Evolutionary conservation across 495 filamentous ascomycete species (phyloP), one percentile per base, ranked within the genome.

Genomic region (Daldinia grandis): DNA sequence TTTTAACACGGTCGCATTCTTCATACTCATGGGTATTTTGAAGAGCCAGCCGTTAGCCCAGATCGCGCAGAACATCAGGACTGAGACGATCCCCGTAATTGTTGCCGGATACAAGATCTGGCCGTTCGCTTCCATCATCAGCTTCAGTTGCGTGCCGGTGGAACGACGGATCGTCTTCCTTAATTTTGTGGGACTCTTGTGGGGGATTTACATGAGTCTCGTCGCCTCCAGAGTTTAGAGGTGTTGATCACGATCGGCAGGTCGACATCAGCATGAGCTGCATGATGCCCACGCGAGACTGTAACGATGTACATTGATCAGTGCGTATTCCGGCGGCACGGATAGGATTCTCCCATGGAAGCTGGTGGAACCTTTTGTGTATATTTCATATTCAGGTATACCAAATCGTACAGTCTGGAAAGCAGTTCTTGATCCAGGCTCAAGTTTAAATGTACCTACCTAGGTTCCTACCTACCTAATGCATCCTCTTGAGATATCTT

Each of bases 171-270:
- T 78, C 65, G 76, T 78, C 38, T 78, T 76, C 59, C 72, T 78
- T 66, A 78, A 74, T 68, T 78, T 78, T 68, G 66, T 76, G 49
- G 76, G 76, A 33, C 57, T 78, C 24, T 42, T 78, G 58, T 78
- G 76, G 76, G 76, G 76, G 51, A 74, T 78, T 54, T 78, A 78
- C 69, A 76, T 78, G 76, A 76, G 74, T 62, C 66, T 78, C 59
- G 74, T 78, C 54, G 76, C 76, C 57, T 71, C 76, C 44, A 58
- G 74, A 60, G 76, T 78, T 40, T 76, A 65, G 54, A 72, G 37
- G 49, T 37, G 61, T 50, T 27, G 61, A 60, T 61, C 53, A 62
- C 65, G 70, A 73, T 68, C 65, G 70, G 51, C 69, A 47, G 25
- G 44, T 71, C 49, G 49, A 54, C 47, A 60, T 15, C 40, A 57